phyloP scores from a whole-genome alignment of 2,329 filamentous ascomycete genomes.

The Verticillium klebahnii region DNA sequence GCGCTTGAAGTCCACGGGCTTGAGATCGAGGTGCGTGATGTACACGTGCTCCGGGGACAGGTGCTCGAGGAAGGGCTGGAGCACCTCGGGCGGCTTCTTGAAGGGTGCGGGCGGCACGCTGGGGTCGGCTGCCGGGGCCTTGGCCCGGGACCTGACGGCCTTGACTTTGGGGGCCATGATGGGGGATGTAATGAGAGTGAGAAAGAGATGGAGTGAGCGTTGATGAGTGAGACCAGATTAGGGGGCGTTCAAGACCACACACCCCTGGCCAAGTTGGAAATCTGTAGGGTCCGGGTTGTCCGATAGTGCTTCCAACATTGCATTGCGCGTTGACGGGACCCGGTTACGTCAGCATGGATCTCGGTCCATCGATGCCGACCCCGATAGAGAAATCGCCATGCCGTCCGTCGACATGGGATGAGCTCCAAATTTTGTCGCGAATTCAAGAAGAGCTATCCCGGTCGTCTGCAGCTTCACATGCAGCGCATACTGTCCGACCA shows the following conservation, averaged over 20 bases:
- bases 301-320: not conserved
- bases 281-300: not conserved
- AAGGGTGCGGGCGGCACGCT: constrained; percentile 59
- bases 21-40: constrained; percentile 75
- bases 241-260: not conserved
- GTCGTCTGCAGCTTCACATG: constrained; percentile 4
- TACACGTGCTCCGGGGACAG: constrained; percentile 71
- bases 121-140: constrained; percentile 16
- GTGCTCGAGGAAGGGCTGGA: constrained; percentile 61
- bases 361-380: not conserved
- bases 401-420: not conserved
- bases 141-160: constrained; percentile 27
- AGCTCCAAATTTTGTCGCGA: not conserved
- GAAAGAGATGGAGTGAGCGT: not conserved
- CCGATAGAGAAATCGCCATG: not conserved
- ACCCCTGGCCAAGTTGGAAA: not conserved
- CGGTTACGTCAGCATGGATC: not conserved
- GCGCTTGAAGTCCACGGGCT: constrained; percentile 66
- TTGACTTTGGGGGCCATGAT: constrained; percentile 24
- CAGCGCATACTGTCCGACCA: constrained; percentile 16
- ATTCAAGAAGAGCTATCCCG: not conserved
- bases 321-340: not conserved
- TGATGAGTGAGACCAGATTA: not conserved
- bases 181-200: not conserved
- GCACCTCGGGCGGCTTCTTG: constrained; percentile 55